Conservation (phyloP, 1,284 basidiomycete genomes). For the Cryptococcus jaspeensis region DNA sequence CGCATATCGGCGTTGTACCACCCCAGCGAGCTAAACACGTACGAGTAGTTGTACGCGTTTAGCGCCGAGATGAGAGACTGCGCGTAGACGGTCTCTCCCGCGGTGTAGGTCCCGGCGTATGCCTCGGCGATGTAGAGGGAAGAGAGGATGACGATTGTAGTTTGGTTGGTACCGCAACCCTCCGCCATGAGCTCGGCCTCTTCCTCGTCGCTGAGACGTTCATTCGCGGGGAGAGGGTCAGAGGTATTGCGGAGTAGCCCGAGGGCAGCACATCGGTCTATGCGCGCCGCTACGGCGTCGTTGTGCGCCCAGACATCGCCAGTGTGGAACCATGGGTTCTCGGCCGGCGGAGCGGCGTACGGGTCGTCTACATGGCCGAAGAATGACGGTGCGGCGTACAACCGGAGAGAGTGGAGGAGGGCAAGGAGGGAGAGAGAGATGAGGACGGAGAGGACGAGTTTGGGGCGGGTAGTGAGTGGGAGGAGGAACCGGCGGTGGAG, state of each 20-base stretch:
- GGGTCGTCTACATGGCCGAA: not conserved
- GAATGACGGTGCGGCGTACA: not conserved
- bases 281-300: conserved; percentile 16
- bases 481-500: not conserved
- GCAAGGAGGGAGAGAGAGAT: not conserved
- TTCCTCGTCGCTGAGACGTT: conserved; percentile 15
- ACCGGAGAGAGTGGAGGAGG: not conserved
- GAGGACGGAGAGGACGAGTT: not conserved
- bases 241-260: conserved; percentile 34
- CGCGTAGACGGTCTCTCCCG: conserved; percentile 41
- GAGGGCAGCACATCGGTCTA: conserved; percentile 27
- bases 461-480: not conserved
- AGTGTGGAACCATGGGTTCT: conserved; percentile 30
- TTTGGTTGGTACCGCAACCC: conserved; percentile 40
- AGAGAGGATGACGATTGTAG: conserved; percentile 38
- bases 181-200: conserved; percentile 18
- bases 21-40: conserved; percentile 35
- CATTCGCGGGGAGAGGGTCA: conserved; percentile 6
- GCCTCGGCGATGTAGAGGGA: conserved; percentile 35
- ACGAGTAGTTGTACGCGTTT: conserved; percentile 36
- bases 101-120: conserved; percentile 20
- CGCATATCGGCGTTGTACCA: conserved; percentile 38
- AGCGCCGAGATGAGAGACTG: conserved; percentile 41
- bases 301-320: conserved; percentile 38
- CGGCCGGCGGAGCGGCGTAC: not conserved